Evolutionary conservation across 148 eudicot genomes (phyloP).

Genomic region (Polygonum maritimum): DNA sequence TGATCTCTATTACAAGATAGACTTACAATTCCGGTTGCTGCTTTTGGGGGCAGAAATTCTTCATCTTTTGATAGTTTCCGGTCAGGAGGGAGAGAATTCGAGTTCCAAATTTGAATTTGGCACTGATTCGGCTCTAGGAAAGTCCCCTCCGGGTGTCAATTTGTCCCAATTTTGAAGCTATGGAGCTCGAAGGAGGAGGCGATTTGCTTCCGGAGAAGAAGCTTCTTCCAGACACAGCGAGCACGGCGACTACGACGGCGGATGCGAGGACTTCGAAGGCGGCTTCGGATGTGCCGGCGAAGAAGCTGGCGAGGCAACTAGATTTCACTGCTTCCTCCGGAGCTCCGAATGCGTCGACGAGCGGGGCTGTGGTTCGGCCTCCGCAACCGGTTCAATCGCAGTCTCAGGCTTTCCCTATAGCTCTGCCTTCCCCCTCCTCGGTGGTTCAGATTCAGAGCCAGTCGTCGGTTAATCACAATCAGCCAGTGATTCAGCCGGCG

Average conservation of each 20-base stretch:
- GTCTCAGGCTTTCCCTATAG: conserved; percentile 10
- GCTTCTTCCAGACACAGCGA: conserved; percentile 11
- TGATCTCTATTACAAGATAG: background rate
- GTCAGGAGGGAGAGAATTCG: background rate
- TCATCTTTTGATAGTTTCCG: background rate
- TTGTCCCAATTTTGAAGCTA: conserved; percentile 13
- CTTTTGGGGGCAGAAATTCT: background rate
- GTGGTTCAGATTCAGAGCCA: conserved; percentile 15
- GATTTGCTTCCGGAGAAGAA: conserved; percentile 33
- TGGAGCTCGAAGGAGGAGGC: conserved; percentile 42
- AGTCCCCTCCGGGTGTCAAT: background rate
- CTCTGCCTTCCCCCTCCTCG: conserved; percentile 12
- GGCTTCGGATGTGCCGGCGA: conserved; percentile 37
- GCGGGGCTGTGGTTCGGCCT: conserved; percentile 14
- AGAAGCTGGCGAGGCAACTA: conserved; percentile 68
- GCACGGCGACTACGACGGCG: conserved; percentile 4
- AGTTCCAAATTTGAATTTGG: conserved; percentile 13
- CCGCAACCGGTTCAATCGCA: conserved; percentile 22
- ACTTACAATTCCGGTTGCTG: background rate
- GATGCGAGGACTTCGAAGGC: conserved; percentile 8
- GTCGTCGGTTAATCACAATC: conserved; percentile 12
- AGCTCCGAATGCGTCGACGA: conserved; percentile 10
- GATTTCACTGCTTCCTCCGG: conserved; percentile 39
- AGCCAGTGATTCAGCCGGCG: conserved; percentile 10
- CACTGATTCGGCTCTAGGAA: background rate